phyloP scores from a whole-genome alignment of 148 eudicot species.

The Polygonum maritimum region DNA sequence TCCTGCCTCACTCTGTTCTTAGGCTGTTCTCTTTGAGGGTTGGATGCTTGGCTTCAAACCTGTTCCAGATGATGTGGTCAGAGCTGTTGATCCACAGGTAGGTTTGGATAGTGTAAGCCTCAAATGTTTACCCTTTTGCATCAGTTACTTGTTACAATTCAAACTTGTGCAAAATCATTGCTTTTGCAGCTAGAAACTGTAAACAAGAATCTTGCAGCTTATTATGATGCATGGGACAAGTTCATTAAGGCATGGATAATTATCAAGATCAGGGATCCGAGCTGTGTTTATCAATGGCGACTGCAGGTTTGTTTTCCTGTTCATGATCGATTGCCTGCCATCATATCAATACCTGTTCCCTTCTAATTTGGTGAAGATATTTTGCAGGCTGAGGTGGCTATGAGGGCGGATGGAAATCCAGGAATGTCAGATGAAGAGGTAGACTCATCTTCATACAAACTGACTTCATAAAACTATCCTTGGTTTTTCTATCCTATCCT shows the following conservation, averaged over 20 bases:
- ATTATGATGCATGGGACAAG: constrained; percentile 88
- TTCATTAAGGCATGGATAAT: constrained; percentile 80
- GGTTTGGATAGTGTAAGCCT: neutral
- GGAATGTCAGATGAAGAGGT: constrained; percentile 97
- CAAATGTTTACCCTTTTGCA: neutral
- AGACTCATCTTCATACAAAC: neutral
- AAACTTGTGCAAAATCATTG: neutral
- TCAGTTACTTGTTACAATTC: neutral
- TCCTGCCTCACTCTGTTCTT: neutral
- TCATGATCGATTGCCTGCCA: neutral
- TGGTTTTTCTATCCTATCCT: too few relatives aligned
- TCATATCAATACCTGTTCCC: neutral
- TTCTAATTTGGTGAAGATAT: neutral
- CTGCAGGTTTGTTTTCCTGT: constrained; percentile 53
- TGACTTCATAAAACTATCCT: neutral
- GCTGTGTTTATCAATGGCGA: constrained; percentile 86
- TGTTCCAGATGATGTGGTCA: constrained; percentile 53
- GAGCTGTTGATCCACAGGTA: constrained; percentile 72
- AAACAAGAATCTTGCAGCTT: constrained; percentile 62
- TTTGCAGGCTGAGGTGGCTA: constrained; percentile 90
- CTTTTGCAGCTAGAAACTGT: constrained; percentile 62
- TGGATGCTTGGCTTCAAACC: constrained; percentile 99
- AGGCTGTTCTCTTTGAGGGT: constrained; percentile 90
- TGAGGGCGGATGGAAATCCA: constrained; percentile 82
- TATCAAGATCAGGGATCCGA: constrained; percentile 86